Conservation (phyloP, 371 early-diverging fungal genomes). For the Polyrhizophydium stewartii region DNA sequence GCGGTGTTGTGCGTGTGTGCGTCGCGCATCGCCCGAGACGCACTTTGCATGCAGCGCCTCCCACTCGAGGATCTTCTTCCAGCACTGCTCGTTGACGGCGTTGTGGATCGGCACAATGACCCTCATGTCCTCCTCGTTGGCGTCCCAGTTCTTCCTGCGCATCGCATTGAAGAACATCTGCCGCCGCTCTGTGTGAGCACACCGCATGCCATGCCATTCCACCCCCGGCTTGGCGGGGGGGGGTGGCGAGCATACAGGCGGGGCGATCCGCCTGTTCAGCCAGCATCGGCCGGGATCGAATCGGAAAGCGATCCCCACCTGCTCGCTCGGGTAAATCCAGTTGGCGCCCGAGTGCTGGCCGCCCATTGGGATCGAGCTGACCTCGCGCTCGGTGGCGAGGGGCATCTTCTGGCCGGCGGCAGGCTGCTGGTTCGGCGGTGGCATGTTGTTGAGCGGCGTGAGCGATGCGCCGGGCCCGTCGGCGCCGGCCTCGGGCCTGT, state of each 20-base stretch:
- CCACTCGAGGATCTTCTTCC: conserved; percentile 89
- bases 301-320: conserved; percentile 44
- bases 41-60: conserved; percentile 53
- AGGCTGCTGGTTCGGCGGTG: conserved; percentile 58
- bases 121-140: conserved; percentile 66
- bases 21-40: background rate
- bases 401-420: conserved; percentile 49
- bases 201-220: background rate
- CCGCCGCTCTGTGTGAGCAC: background rate
- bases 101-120: conserved; percentile 84
- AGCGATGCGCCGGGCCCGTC: background rate
- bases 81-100: conserved; percentile 86
- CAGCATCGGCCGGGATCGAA: background rate
- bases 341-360: conserved; percentile 27
- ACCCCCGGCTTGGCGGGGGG: too few relatives aligned
- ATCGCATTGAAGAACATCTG: conserved; percentile 55
- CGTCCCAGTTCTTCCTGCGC: conserved; percentile 82
- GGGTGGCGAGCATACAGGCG: background rate
- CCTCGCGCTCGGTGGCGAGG: conserved; percentile 59
- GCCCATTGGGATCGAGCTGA: conserved; percentile 67
- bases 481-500: background rate
- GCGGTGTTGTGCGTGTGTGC: too few relatives aligned
- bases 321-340: conserved; percentile 96
- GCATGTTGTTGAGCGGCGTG: conserved; percentile 74
- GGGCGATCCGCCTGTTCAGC: background rate